Evolutionary conservation across 2,329 filamentous ascomycete species (phyloP), one percentile per base, ranked within the genome.

Genomic region (Ophiognomonia clavigignenti-juglandacearum): DNA sequence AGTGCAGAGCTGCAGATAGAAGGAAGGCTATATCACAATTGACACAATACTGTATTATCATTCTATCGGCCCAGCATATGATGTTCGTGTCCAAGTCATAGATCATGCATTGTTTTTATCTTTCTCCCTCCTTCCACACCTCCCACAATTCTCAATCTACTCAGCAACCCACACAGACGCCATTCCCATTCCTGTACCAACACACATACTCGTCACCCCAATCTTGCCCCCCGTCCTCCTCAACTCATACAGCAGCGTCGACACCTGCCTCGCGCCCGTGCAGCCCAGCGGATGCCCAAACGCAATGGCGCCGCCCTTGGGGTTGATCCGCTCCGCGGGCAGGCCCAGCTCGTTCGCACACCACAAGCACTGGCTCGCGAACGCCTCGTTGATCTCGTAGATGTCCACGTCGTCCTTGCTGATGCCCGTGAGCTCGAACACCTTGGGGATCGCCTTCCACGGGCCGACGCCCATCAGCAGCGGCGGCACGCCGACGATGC

Each of bases 301-400:
- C 10, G 92, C 92, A 66, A 96, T 96, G 27, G 91, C 91, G 54
- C 92, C 92, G 56, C 92, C 93, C 78, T 96, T 96, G 59, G 92
- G 92, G 74, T 97, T 97, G 63, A 98, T 83, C 80, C 96, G 97
- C 56, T 88, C 84, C 52, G 76, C 64, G 44, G 89, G 86, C 23
- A 98, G 71, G 37, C 85, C 85, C 19, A 98, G 80, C 74, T 96
- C 84, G 61, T 93, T 88, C 54, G 88, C 82, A 68, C 90, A 96
- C 86, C 87, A 97, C 56, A 97, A 69, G 68, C 89, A 96, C 77
- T 97, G 92, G 54, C 82, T 88, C 26, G 93, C 93, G 67, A 98
- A 98, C 1, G 93, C 93, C 79, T 98, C 93, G 75, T 98, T 98
- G 78, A 98, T 96, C 80, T 98, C 93, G 62, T 81, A 97, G 62